Base-by-base conservation (phyloP, 495 filamentous ascomycete species). In the Oleoguttula mirabilis region DNA sequence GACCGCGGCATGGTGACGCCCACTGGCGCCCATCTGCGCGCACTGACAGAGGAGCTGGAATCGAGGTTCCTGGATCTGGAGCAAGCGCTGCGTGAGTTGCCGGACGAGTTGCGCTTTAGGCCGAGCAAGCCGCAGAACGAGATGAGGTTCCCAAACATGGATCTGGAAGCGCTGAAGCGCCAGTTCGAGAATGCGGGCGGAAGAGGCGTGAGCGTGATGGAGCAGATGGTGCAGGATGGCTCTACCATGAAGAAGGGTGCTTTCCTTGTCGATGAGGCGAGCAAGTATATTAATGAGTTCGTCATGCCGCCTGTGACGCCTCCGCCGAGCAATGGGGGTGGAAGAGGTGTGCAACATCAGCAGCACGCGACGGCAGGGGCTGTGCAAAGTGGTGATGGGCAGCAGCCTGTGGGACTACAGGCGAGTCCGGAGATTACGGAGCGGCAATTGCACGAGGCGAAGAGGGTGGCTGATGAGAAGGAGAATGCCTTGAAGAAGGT, bases 41-140 rank as follows among this genome's bases (percentile, higher is more conserved):
- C 85, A 47, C 65, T 98, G 16, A 79, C 72, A 10, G 55, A 68
- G 11, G 79, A 82, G 21, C 82, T 92, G 54, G 85, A 93, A 47
- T 69, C 80, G 17, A 72, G 79, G 7, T 88, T 83, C 45, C 63
- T 95, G 11, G 67, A 75, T 39, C 68, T 93, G 0, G 84, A 94
- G 60, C 68, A 73, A 44, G 68, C 62, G 36, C 63, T 81, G 35
- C 43, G 28, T 21, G 39, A 34, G 10, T 20, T 35, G 23, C 44
- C 44, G 12, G 38, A 43, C 12, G 49, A 48, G n/a, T 10, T 39
- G 1, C 20, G 49, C 1, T 52, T 47, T 28, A 4, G 17, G 14
- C 27, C 32, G 1, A 43, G 24, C 15, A 52, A 52, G 23, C 49
- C 49, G 32, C 44, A 48, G 30, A 44, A 48, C 17, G 44, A 48